These are phyloP conservation scores for Narthecium ossifragum DNA, from an alignment of 106 monocot species.

Conservation along the genomic window DNA sequence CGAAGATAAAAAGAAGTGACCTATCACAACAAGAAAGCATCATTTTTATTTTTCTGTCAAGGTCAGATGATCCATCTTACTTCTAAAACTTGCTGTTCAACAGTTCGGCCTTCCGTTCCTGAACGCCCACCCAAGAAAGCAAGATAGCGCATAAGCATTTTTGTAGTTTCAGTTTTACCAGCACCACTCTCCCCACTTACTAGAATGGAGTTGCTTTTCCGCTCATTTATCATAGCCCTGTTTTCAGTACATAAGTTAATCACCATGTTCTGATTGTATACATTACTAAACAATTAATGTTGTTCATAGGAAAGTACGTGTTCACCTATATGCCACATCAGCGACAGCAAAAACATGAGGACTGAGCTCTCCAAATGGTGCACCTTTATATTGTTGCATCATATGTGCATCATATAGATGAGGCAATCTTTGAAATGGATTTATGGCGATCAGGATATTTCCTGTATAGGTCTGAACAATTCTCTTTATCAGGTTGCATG, in stretches of 20 bases:
- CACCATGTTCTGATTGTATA: too few species aligned
- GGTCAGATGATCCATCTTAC: constrained; percentile 26
- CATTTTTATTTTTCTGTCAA: not conserved
- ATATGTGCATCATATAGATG: constrained; percentile 70
- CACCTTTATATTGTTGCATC: constrained; percentile 83
- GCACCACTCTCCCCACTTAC: constrained; percentile 92
- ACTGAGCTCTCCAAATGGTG: constrained; percentile 71
- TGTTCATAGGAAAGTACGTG: not conserved
- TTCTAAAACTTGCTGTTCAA: constrained; percentile 87
- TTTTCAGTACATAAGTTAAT: too few species aligned
- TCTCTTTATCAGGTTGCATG: not conserved
- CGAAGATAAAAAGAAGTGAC: not conserved
- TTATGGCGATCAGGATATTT: constrained; percentile 76
- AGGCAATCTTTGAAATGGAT: constrained; percentile 80
- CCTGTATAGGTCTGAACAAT: constrained; percentile 70
- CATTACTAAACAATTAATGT: not conserved
- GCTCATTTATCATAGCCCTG: constrained; percentile 80
- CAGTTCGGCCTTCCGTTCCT: constrained; percentile 69
- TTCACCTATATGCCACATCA: constrained; percentile 74
- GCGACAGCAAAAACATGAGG: constrained; percentile 87
- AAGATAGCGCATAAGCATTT: constrained; percentile 86
- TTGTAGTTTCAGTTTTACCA: constrained; percentile 85
- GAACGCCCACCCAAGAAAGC: constrained; percentile 68
- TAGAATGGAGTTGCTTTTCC: constrained; percentile 77
- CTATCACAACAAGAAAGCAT: not conserved